These are phyloP conservation scores for Gynochthodes officinalis DNA, from an alignment of 257 asterid species.

Conservation along the genomic window DNA sequence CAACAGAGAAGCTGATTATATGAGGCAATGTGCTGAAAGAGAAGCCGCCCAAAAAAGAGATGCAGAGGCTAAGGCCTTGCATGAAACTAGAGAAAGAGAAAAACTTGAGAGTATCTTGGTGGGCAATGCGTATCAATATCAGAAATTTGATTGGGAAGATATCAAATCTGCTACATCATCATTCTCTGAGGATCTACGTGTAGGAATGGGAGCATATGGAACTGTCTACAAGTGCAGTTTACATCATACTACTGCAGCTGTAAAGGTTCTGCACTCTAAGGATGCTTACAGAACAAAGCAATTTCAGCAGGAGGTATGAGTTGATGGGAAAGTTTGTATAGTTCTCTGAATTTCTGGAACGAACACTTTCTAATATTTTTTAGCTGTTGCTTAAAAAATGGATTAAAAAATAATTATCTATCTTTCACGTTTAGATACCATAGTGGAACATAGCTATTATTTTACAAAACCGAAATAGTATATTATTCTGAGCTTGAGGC, in stretches of 20 bases:
- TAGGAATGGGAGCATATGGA: conserved; percentile 88
- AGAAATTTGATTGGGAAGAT: conserved; percentile 80
- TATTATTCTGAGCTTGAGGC: not conserved
- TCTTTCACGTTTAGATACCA: not conserved
- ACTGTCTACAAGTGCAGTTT: conserved; percentile 81
- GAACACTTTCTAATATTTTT: not conserved
- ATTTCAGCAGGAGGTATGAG: conserved; percentile 80
- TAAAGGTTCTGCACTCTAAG: conserved; percentile 65
- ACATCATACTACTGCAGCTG: conserved; percentile 82
- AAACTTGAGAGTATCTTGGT: conserved; percentile 60
- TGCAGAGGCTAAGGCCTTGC: conserved; percentile 52
- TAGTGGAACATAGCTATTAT: too few species aligned
- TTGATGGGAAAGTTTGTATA: conserved; percentile 5
- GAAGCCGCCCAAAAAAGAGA: conserved; percentile 70
- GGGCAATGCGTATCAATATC: conserved; percentile 50
- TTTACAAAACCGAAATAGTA: not conserved
- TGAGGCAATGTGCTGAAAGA: conserved; percentile 58
- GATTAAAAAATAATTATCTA: not conserved
- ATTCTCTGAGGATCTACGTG: conserved; percentile 60
- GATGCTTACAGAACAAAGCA: conserved; percentile 55
- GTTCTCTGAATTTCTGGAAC: not conserved
- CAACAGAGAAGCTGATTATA: conserved; percentile 59
- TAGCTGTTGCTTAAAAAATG: not conserved
- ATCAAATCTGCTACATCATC: conserved; percentile 63
- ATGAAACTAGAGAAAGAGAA: conserved; percentile 57